Evolutionary conservation across 164 flowering plant species (phyloP).

Genomic region (Magnolia sinica): DNA sequence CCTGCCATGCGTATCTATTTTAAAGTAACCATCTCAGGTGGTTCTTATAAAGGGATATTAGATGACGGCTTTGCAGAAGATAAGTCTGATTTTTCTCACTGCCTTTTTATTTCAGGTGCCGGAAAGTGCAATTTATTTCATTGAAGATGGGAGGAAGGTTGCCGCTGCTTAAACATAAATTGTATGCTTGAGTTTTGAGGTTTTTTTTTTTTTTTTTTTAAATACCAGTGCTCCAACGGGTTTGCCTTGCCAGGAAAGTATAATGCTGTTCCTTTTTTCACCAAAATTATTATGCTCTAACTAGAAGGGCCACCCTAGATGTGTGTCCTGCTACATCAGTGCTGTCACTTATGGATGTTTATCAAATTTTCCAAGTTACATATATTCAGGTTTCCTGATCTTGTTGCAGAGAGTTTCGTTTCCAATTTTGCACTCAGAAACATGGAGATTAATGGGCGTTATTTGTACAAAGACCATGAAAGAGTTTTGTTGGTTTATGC

Average conservation of each 20-base stretch:
- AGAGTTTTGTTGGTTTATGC: neutral
- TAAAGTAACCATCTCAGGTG: neutral
- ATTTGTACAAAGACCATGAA: constrained; percentile 2
- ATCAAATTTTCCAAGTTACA: neutral
- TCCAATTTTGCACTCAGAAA: neutral
- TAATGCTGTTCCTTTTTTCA: too few species aligned
- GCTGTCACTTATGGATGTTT: neutral
- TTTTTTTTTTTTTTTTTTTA: too few species aligned
- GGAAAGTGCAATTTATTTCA: constrained; percentile 70
- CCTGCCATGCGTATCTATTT: neutral
- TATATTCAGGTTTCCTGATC: neutral
- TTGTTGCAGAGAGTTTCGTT: neutral
- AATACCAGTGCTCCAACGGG: neutral
- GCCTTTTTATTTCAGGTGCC: constrained; percentile 49
- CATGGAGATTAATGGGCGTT: neutral
- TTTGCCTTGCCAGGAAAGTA: neutral
- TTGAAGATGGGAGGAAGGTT: constrained; percentile 85
- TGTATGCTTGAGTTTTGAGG: too few species aligned
- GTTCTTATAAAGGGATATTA: neutral
- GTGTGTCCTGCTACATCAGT: neutral
- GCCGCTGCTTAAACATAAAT: constrained; percentile 42
- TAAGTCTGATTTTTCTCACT: too few species aligned
- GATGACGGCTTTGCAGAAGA: neutral
- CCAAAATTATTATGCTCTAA: neutral
- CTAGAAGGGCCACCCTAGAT: neutral